Evolutionary conservation across 345 rosid genomes (phyloP).

Genomic region (Melastoma malabathricum): DNA sequence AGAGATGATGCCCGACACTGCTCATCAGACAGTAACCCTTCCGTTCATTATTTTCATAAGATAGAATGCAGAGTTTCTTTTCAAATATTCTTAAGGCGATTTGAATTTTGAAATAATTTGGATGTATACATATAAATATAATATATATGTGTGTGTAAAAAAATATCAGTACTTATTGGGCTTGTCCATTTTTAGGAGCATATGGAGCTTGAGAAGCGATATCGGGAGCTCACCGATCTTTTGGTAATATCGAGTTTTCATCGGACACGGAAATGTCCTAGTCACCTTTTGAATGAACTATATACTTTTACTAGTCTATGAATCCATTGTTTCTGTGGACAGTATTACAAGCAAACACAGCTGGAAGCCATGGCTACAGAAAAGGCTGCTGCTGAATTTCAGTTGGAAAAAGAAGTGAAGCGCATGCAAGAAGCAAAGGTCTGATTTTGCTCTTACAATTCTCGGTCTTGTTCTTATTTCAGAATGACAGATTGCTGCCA

Average conservation of each 20-base stretch:
- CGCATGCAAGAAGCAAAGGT: constrained; percentile 88
- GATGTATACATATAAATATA: too few relatives aligned
- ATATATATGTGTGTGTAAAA: too few relatives aligned
- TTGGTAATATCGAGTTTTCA: constrained; percentile 46
- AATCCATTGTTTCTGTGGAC: constrained; percentile 1
- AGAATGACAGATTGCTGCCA: background rate
- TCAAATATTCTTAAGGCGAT: too few relatives aligned
- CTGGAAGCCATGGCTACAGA: constrained; percentile 95
- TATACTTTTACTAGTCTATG: too few relatives aligned
- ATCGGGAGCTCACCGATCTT: constrained; percentile 92
- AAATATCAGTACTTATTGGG: too few relatives aligned
- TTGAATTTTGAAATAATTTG: too few relatives aligned
- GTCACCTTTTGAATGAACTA: too few relatives aligned
- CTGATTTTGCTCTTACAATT: constrained; percentile 10
- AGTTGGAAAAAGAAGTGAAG: constrained; percentile 85
- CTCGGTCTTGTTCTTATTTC: constrained; percentile 4
- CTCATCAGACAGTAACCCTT: too few relatives aligned
- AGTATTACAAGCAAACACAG: constrained; percentile 99
- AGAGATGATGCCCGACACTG: too few relatives aligned
- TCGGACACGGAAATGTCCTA: background rate
- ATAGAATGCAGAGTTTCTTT: too few relatives aligned
- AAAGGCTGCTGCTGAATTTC: constrained; percentile 98
- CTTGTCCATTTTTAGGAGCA: constrained; percentile 51
- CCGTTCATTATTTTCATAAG: too few relatives aligned
- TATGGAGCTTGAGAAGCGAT: constrained; percentile 93